Conservation (phyloP, 176 grass and related monocot species). For the Chloris gayana region DNA sequence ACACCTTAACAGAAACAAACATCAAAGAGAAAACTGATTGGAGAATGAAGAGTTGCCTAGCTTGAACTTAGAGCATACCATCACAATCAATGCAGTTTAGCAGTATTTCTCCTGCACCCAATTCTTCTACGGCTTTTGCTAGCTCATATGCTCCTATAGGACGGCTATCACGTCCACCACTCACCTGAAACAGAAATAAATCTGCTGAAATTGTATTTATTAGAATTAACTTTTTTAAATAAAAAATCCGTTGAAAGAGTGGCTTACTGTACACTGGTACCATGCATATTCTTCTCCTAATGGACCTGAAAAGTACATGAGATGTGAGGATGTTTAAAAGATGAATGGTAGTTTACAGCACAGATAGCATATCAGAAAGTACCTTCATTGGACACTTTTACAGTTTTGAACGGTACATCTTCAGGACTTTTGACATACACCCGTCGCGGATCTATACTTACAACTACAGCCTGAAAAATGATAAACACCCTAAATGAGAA, state of each 20-base stretch:
- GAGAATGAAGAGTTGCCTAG: neutral
- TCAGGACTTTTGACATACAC: conserved; percentile 79
- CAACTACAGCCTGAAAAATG: conserved; percentile 86
- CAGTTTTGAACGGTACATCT: conserved; percentile 81
- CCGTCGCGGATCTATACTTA: conserved; percentile 95
- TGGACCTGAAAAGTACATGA: conserved; percentile 62
- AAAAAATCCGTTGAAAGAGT: neutral
- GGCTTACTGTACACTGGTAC: conserved; percentile 96
- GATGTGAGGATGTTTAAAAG: conserved; percentile 30
- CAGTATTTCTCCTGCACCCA: conserved; percentile 94
- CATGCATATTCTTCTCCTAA: conserved; percentile 95
- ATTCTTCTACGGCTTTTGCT: conserved; percentile 91
- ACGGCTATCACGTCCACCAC: conserved; percentile 80
- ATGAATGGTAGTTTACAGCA: conserved; percentile 20
- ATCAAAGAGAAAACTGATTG: neutral
- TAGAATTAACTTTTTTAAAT: neutral
- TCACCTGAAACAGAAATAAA: conserved; percentile 61
- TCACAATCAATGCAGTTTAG: conserved; percentile 99
- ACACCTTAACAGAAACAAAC: neutral
- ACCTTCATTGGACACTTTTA: conserved; percentile 80
- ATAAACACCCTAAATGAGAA: conserved; percentile 12
- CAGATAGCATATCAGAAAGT: conserved; percentile 29
- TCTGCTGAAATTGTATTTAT: neutral
- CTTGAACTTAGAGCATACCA: conserved; percentile 48
- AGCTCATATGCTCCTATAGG: conserved; percentile 95